phyloP scores from a whole-genome alignment of 202 grass and related monocot genomes.

The Cymbopogon flexuosus region DNA sequence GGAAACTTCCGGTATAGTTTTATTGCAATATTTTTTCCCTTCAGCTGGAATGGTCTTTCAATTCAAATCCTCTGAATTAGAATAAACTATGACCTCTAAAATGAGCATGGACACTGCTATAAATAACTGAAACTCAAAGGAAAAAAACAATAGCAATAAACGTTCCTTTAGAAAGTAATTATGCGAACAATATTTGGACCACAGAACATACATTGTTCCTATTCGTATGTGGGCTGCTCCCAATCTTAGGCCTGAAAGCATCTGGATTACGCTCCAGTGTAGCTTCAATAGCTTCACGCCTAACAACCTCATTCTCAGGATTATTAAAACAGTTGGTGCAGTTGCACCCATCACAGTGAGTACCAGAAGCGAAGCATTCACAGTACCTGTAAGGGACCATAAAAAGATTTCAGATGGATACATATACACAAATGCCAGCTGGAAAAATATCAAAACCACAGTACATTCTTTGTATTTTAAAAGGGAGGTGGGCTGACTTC shows the following conservation, averaged over 20 bases:
- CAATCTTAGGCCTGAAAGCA: constrained; percentile 97
- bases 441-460: constrained; percentile 1
- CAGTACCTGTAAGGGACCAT: constrained; percentile 64
- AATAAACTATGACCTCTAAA: not conserved
- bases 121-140: constrained; percentile 4
- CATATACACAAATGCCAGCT: not conserved
- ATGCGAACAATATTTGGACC: constrained; percentile 21
- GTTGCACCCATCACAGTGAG: constrained; percentile 91
- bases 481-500: not conserved
- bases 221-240: constrained; percentile 69
- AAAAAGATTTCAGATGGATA: constrained; percentile 24
- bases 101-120: not conserved
- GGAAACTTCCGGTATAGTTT: too few species aligned
- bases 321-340: constrained; percentile 93
- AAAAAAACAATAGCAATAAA: not conserved
- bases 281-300: constrained; percentile 83
- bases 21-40: not conserved
- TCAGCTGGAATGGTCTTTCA: constrained; percentile 3
- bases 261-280: constrained; percentile 92
- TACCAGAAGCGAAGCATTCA: constrained; percentile 89
- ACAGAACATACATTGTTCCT: constrained; percentile 68
- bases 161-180: constrained; percentile 22
- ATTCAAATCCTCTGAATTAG: not conserved
- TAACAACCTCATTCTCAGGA: constrained; percentile 77
- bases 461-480: not conserved